Evolutionary conservation across 768 basidiomycete species (phyloP).

Genomic region (Lentinula raphanica): DNA sequence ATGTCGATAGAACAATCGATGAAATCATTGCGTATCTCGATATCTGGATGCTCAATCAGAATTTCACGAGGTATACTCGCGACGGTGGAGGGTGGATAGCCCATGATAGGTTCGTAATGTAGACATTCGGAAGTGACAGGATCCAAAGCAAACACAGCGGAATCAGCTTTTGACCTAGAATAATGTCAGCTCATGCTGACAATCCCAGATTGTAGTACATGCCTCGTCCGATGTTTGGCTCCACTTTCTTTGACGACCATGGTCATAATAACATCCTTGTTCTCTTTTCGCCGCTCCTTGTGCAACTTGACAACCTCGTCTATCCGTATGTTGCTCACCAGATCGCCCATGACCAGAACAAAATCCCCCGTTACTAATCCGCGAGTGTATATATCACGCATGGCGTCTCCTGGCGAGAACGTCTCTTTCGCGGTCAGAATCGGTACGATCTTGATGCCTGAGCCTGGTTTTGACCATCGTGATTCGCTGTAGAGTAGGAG

Average conservation of each 20-base stretch:
- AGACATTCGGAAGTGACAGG: slow-evolving; percentile 73
- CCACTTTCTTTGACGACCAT: slow-evolving; percentile 87
- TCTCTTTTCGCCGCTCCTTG: slow-evolving; percentile 78
- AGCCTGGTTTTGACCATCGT: slow-evolving; percentile 78
- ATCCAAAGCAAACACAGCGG: slow-evolving; percentile 75
- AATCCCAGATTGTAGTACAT: neutral
- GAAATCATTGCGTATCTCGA: slow-evolving; percentile 84
- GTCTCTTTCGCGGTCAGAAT: slow-evolving; percentile 84
- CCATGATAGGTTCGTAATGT: slow-evolving; percentile 75
- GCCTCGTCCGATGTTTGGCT: slow-evolving; percentile 69
- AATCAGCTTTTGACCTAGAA: slow-evolving; percentile 62
- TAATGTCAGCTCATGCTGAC: neutral
- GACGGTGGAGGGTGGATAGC: slow-evolving; percentile 58
- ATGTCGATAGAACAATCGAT: slow-evolving; percentile 89
- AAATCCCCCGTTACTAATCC: slow-evolving; percentile 89
- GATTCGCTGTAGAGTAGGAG: slow-evolving; percentile 48
- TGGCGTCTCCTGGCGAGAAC: slow-evolving; percentile 84
- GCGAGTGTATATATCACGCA: slow-evolving; percentile 91
- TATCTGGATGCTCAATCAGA: slow-evolving; percentile 63
- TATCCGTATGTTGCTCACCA: slow-evolving; percentile 90
- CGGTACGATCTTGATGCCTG: slow-evolving; percentile 78
- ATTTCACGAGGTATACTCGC: slow-evolving; percentile 76
- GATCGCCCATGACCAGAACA: slow-evolving; percentile 85
- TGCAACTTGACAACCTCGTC: slow-evolving; percentile 86
- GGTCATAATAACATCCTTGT: slow-evolving; percentile 95